These are phyloP conservation scores for Pinus albicaulis DNA, from an alignment of 75 land plant genomes.

Conservation along the genomic window DNA sequence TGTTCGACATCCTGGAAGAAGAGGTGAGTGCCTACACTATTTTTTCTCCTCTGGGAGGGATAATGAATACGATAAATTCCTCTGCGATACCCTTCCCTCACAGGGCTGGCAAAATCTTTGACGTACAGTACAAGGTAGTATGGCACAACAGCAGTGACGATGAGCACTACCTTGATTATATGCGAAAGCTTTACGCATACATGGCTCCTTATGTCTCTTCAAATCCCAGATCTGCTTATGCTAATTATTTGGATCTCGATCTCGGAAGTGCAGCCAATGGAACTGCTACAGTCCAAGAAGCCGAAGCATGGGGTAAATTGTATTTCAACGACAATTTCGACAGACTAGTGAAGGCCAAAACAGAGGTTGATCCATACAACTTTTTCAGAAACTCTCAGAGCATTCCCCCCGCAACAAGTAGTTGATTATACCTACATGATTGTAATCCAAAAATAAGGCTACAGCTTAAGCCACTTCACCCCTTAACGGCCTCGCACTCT, in stretches of 20 bases:
- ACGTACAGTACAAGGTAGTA: background rate
- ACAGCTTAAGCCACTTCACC: too few relatives aligned
- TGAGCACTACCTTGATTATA: background rate
- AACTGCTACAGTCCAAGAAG: background rate
- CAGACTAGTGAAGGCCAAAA: constrained; percentile 11
- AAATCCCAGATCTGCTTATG: constrained; percentile 7
- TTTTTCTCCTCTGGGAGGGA: constrained; percentile 11
- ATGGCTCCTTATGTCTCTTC: constrained; percentile 13
- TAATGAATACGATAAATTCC: background rate
- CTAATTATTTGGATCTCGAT: constrained; percentile 16
- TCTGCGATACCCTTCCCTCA: constrained; percentile 15
- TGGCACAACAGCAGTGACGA: background rate
- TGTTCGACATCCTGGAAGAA: background rate
- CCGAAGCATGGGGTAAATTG: constrained; percentile 8
- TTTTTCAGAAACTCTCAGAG: constrained; percentile 15
- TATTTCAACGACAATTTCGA: constrained; percentile 10
- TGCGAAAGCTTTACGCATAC: constrained; percentile 12
- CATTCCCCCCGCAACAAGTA: constrained; percentile 10
- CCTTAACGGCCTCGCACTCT: too few relatives aligned
- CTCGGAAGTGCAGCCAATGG: background rate
- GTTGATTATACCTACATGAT: too few relatives aligned
- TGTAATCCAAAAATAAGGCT: too few relatives aligned
- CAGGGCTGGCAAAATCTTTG: background rate
- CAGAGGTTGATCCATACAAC: constrained; percentile 12
- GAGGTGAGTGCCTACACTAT: background rate